Conservation (phyloP, 73 alveolate genomes). For the Durusdinium trenchii region DNA sequence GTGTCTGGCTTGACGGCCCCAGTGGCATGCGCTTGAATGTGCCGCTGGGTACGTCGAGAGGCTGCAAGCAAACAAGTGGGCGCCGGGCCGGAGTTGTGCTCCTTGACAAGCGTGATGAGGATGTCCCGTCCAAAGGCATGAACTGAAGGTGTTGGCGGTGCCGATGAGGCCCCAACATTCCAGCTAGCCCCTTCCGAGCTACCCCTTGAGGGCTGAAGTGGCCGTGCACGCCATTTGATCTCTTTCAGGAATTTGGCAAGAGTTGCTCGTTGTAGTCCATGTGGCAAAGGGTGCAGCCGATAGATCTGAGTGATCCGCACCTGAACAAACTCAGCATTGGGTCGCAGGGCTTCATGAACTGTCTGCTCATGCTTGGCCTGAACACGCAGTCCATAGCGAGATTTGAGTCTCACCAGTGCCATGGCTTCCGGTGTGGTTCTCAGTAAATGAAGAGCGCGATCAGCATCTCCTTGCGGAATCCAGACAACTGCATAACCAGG, state of each 20-base stretch:
- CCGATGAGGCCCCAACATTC: not conserved
- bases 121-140: not conserved
- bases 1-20: not conserved
- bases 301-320: not conserved
- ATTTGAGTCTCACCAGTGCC: too few relatives aligned
- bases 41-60: not conserved
- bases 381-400: too few relatives aligned
- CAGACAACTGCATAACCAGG: too few relatives aligned
- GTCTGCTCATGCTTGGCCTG: not conserved
- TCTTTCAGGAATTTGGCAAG: not conserved
- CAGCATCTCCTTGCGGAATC: too few relatives aligned
- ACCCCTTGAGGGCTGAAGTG: conserved; percentile 1
- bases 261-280: not conserved
- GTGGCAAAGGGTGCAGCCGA: conserved; percentile 37
- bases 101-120: not conserved
- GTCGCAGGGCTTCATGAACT: not conserved
- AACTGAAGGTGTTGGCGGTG: not conserved
- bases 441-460: too few relatives aligned
- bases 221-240: not conserved
- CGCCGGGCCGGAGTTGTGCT: not conserved
- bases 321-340: not conserved
- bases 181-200: not conserved
- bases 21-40: too few relatives aligned
- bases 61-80: not conserved
- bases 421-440: too few relatives aligned